Conservation (phyloP, 2,329 filamentous ascomycete genomes). For the Metarhizium humberi region DNA sequence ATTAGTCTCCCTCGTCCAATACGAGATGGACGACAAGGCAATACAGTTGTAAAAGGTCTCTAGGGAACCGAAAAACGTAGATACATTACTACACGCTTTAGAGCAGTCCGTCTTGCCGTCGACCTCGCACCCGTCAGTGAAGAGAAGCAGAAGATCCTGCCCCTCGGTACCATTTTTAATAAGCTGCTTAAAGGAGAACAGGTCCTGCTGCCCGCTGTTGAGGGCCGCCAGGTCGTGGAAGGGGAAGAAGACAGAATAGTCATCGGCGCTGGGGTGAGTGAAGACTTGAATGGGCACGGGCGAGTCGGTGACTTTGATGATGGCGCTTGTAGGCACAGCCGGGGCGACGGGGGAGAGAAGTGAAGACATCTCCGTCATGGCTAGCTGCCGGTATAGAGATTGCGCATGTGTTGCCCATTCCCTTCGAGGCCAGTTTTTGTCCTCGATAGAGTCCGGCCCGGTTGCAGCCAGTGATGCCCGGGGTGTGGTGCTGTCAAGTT, state of each 20-base stretch:
- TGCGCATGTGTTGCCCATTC: not conserved
- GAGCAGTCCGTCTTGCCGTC: constrained; percentile 21
- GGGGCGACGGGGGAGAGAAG: not conserved
- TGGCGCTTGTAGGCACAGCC: not conserved
- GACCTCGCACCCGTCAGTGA: constrained; percentile 22
- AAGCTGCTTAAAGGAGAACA: constrained; percentile 23
- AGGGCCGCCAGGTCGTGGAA: constrained; percentile 25
- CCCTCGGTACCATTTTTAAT: constrained; percentile 24
- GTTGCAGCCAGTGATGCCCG: not conserved
- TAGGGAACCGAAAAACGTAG: constrained; percentile 22
- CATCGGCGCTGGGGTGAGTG: constrained; percentile 17
- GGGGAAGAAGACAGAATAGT: constrained; percentile 26
- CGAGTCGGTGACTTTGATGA: not conserved
- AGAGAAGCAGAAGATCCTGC: constrained; percentile 21
- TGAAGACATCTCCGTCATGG: not conserved
- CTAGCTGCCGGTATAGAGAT: not conserved
- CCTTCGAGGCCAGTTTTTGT: not conserved
- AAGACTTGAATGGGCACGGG: constrained; percentile 18
- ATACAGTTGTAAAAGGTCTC: constrained; percentile 31
- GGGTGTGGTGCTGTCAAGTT: too few species aligned
- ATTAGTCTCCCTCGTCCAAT: constrained; percentile 21
- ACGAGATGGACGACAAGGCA: constrained; percentile 23
- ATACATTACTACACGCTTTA: constrained; percentile 20
- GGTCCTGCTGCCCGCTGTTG: constrained; percentile 15
- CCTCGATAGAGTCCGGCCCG: not conserved